These are phyloP conservation scores for Taiozyma onychis DNA, from an alignment of 1,139 yeast species.

Conservation along the genomic window DNA sequence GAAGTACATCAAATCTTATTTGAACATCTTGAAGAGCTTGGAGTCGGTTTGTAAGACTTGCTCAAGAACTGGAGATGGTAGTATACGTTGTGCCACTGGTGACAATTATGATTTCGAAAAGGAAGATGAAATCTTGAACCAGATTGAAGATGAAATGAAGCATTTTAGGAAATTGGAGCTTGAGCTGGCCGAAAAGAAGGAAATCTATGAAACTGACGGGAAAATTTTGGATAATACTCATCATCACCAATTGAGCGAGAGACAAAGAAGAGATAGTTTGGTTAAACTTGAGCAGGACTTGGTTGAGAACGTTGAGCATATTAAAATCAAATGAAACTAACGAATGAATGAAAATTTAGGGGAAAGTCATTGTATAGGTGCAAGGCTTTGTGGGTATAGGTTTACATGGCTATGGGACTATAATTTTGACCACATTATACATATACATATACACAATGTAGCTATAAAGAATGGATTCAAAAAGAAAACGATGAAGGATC, in stretches of 20 bases:
- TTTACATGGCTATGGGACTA: not conserved
- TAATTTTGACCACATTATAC: not conserved
- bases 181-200: constrained; percentile 3
- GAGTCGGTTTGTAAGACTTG: constrained; percentile 11
- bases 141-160: constrained; percentile 10
- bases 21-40: constrained; percentile 4
- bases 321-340: not conserved
- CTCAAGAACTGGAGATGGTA: not conserved
- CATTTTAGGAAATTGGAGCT: constrained; percentile 4
- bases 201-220: constrained; percentile 9
- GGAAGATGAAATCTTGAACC: constrained; percentile 12
- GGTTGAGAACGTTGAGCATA: constrained; percentile 3
- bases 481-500: not conserved
- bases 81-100: not conserved
- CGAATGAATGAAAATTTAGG: not conserved
- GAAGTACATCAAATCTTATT: constrained; percentile 5
- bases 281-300: constrained; percentile 6
- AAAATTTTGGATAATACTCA: not conserved
- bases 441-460: too few relatives aligned
- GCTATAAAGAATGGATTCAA: too few relatives aligned
- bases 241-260: not conserved
- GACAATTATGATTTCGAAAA: constrained; percentile 11
- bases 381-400: not conserved
- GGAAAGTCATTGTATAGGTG: not conserved
- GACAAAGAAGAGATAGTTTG: constrained; percentile 4